Evolutionary conservation across 495 filamentous ascomycete species (phyloP), one percentile per base, ranked within the genome.

Genomic region (Penicillium herquei): DNA sequence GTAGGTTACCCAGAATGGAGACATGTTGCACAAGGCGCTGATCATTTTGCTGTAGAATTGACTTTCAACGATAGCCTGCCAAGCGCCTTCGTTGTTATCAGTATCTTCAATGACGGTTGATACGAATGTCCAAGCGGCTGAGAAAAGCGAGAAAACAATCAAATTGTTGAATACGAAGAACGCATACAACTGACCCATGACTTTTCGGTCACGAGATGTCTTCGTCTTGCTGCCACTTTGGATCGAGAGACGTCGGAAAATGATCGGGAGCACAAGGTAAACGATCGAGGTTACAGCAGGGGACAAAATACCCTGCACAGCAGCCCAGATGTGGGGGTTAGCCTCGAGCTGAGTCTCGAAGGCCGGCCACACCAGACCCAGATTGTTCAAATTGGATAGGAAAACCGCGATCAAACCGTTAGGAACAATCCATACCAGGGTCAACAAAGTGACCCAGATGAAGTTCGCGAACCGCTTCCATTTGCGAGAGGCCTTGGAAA

Each of bases 141-240:
- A 80, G 71, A 99, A 99, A 14, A 96, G 72, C 16, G 92, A 95
- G 74, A 97, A 97, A 54, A 98, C 85, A 62, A 98, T 71, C 44
- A 98, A 74, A 67, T 98, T 97, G 78, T 99, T 99, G 81, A 99
- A 90, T 44, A 98, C 84, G 74, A 98, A 98, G 73, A 99, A 99
- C 12, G 90, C 79, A 69, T 96, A 99, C 2, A 99, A 80, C 66
- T 96, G 94, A 49, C 84, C 83, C 30, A 92, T 82, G 58, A 98
- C 94, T 68, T 98, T 92, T n/a, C 90, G 82, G 61, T 98, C 94
- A 34, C 94, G 84, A 16, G 89, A 89, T 3, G 92, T 95, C 68
- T 97, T 98, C 39, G 90, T 95, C 55, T 84, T 78, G 68, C 97
- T 93, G 55, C 94, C 95, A 17, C 86, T 87, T 55, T 78, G 78